Base-by-base conservation (phyloP, 2,329 filamentous ascomycete species). In the Fonsecaea nubica region DNA sequence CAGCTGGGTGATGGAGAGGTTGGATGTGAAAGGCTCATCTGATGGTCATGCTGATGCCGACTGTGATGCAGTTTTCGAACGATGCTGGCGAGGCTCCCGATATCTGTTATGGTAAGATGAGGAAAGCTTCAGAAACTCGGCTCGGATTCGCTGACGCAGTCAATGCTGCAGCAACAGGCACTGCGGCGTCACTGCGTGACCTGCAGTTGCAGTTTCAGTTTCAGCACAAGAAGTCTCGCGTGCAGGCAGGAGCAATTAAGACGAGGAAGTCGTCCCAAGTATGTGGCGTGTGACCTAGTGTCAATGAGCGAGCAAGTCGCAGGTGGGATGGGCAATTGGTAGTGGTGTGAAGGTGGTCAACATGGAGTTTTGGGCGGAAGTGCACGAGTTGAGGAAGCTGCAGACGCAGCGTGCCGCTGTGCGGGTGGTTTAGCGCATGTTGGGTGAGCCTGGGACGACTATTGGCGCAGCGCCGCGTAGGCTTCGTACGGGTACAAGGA, bases 1-100 rank as follows among this genome's bases (percentile, higher is more conserved):
- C 35, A 52, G 62, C 54, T 25, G 38, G 54, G 55, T 52, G 25
- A 58, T n/a, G 52, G 42, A 58, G 32, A 32, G 36, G 55, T 38
- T 53, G 35, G 50, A 58, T 45, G 48, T 58, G 58, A 63, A 35
- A 25, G 60, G 63, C 42, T 68, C 66, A 68, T 68, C 63, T 62
- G 66, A 65, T 48, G 63, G 58, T 50, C 53, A 63, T 66, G 64
- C 53, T 63, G 61, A 55, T 63, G 50, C 36, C 35, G 53, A 63
- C 55, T 42, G 63, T 60, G 53, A 68, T 68, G 66, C 60, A 61
- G 36, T 32, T 40, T 25, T 62, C 42, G 35, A 59, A 56, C 12
- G 61, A 68, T 66, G 63, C 63, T 59, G 40, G 30, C 15, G 21
- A 58, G 60, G 61, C 61, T 63, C 48, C 35, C 35, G 56, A 60